Evolutionary conservation across 1,139 yeast genomes (phyloP).

Genomic region (Kazachstania sp.): DNA sequence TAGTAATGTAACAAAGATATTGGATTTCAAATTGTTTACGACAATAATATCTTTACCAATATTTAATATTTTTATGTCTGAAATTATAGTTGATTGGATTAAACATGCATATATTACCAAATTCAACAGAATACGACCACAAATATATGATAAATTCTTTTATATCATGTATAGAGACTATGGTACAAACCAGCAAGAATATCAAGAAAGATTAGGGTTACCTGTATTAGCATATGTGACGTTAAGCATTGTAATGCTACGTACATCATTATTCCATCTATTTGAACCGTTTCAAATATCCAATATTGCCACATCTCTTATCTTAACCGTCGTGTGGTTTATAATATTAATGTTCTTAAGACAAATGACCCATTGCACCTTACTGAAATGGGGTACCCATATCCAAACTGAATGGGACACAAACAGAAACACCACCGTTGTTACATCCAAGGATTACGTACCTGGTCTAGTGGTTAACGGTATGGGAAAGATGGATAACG

Average conservation of each 20-base stretch:
- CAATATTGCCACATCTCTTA: conserved; percentile 10
- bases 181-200: conserved; percentile 35
- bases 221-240: conserved; percentile 71
- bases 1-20: conserved; percentile 7
- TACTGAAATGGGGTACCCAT: conserved; percentile 27
- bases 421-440: conserved; percentile 5
- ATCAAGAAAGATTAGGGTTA: conserved; percentile 67
- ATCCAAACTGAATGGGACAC: conserved; percentile 9
- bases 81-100: conserved; percentile 85
- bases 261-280: conserved; percentile 36
- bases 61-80: conserved; percentile 76
- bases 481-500: conserved; percentile 35
- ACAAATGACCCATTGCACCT: conserved; percentile 22
- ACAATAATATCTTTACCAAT: conserved; percentile 64
- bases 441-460: conserved; percentile 27
- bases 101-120: conserved; percentile 84
- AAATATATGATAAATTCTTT: conserved; percentile 58
- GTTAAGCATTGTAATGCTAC: conserved; percentile 65
- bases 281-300: conserved; percentile 10
- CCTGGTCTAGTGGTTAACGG: conserved; percentile 34
- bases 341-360: conserved; percentile 24
- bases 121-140: conserved; percentile 72
- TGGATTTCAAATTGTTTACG: conserved; percentile 1
- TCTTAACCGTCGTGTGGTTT: conserved; percentile 16
- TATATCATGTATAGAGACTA: conserved; percentile 29